These are phyloP conservation scores for Thalassiosira mediterranea DNA, from an alignment of 352 stramenopile genomes.

Conservation along the genomic window DNA sequence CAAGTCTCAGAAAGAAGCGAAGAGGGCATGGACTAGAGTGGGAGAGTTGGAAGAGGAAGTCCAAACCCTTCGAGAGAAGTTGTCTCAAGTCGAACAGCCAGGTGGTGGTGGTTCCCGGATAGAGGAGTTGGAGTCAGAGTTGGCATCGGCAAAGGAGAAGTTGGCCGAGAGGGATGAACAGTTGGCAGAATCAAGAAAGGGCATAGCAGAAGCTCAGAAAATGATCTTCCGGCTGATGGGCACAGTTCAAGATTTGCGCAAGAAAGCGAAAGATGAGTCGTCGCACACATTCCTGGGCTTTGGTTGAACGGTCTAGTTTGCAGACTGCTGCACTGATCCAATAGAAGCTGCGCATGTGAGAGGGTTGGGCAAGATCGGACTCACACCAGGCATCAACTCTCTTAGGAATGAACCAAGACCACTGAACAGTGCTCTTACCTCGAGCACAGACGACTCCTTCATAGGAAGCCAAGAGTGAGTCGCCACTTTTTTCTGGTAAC, in stretches of 20 bases:
- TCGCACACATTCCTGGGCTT: too few species aligned
- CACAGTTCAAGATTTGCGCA: constrained; percentile 42
- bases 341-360: too few species aligned
- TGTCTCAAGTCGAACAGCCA: not conserved
- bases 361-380: too few species aligned
- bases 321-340: too few species aligned
- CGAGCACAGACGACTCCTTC: too few species aligned
- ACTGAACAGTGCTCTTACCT: too few species aligned
- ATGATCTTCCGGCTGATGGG: constrained; percentile 57
- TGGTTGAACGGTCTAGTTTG: too few species aligned
- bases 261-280: constrained; percentile 14
- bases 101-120: not conserved
- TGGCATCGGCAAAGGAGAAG: constrained; percentile 28
- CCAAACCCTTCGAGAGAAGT: constrained; percentile 6
- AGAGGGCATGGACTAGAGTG: constrained; percentile 21
- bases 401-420: too few species aligned
- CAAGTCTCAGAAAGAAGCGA: constrained; percentile 7
- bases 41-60: constrained; percentile 35
- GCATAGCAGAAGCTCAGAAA: constrained; percentile 50
- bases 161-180: constrained; percentile 41
- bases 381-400: too few species aligned
- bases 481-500: too few species aligned
- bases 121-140: constrained; percentile 15
- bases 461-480: too few species aligned
- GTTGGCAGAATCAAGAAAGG: constrained; percentile 37